phyloP scores from a whole-genome alignment of 179 eudicot species.

The Pouteria campechiana region DNA sequence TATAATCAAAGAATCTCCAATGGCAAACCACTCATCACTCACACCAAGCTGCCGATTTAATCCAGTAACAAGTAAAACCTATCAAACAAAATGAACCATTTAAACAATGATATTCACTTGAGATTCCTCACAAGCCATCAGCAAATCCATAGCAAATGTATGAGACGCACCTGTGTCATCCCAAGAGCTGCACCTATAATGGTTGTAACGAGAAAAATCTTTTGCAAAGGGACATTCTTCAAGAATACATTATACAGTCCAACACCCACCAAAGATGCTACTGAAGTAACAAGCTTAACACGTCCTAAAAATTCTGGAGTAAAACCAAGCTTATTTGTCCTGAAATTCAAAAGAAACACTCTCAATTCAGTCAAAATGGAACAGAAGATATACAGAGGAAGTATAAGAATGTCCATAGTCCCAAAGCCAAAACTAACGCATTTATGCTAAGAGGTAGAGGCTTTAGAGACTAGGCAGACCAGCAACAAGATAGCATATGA shows the following conservation, averaged over 20 bases:
- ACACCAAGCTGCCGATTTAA: conserved; percentile 76
- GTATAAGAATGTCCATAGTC: no score
- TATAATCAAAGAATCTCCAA: conserved; percentile 84
- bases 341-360: conserved; percentile 18
- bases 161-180: conserved; percentile 71
- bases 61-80: conserved; percentile 95
- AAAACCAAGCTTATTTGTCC: conserved; percentile 90
- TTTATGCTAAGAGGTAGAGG: no score
- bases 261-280: conserved; percentile 92
- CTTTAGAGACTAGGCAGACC: no score
- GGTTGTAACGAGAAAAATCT: conserved; percentile 77
- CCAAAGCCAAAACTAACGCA: no score
- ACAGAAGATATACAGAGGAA: no score
- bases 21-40: conserved; percentile 96
- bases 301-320: conserved; percentile 96
- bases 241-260: conserved; percentile 90
- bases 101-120: no score
- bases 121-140: no score
- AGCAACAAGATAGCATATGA: no score
- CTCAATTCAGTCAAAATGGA: neutral
- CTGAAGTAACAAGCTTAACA: conserved; percentile 87
- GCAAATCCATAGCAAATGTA: neutral
- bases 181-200: conserved; percentile 75
- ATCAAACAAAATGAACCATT: conserved; percentile 3
- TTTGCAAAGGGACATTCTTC: conserved; percentile 60